Evolutionary conservation across 495 filamentous ascomycete species (phyloP).

Genomic region (Aspergillus affinis): DNA sequence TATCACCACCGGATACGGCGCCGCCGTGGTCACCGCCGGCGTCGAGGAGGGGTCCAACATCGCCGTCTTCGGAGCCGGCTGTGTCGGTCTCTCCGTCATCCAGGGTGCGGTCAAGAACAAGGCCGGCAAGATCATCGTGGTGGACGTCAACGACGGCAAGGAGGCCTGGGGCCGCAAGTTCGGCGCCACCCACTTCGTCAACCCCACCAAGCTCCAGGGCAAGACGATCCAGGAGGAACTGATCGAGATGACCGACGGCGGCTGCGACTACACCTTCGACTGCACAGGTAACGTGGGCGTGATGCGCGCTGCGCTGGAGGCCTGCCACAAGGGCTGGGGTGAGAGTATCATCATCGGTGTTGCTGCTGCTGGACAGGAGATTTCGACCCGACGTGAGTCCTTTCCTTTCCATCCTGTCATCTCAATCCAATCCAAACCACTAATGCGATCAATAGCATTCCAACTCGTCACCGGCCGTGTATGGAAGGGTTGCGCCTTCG

Average conservation of each 20-base stretch:
- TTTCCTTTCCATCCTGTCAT: background rate
- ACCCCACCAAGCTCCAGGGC: constrained; percentile 75
- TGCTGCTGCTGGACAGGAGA: constrained; percentile 96
- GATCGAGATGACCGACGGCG: constrained; percentile 98
- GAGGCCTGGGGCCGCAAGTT: constrained; percentile 92
- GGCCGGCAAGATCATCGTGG: constrained; percentile 88
- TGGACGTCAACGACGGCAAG: constrained; percentile 92
- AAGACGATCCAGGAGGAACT: constrained; percentile 87
- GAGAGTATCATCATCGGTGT: constrained; percentile 98
- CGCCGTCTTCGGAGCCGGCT: constrained; percentile 93
- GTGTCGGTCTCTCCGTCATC: constrained; percentile 90
- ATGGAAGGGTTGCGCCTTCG: constrained; percentile 97
- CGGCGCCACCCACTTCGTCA: constrained; percentile 95
- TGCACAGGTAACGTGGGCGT: constrained; percentile 96
- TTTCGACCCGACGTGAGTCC: constrained; percentile 86
- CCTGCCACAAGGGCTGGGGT: constrained; percentile 99
- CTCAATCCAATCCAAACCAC: constrained; percentile 13
- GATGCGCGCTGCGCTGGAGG: constrained; percentile 94
- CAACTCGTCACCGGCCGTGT: constrained; percentile 97
- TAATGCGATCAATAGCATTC: constrained; percentile 64
- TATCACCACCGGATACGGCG: constrained; percentile 98
- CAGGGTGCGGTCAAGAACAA: constrained; percentile 90
- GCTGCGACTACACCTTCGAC: constrained; percentile 99
- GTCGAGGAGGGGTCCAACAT: constrained; percentile 87
- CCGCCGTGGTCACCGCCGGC: constrained; percentile 86